These are phyloP conservation scores for Neurospora sp. DNA, from an alignment of 2,329 filamentous ascomycete genomes.

Conservation along the genomic window DNA sequence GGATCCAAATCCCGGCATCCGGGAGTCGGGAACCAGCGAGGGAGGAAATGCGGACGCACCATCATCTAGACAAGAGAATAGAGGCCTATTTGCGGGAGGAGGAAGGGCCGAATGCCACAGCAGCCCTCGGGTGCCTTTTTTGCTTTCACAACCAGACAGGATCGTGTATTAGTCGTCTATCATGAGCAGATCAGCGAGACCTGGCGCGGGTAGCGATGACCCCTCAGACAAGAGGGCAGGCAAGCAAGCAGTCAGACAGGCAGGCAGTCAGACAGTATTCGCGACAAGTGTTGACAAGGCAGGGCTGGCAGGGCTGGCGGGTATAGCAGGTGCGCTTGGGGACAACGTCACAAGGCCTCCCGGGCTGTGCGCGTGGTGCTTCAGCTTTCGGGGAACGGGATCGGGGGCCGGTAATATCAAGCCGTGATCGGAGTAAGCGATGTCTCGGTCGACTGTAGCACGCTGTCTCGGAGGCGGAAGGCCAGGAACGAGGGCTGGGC, in stretches of 20 bases:
- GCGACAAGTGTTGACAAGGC: not conserved
- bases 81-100: slow-evolving; percentile 24
- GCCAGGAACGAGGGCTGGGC: not conserved
- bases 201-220: not conserved
- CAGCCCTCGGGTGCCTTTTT: slow-evolving; percentile 6
- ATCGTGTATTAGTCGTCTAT: slow-evolving; percentile 11
- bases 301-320: not conserved
- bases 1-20: slow-evolving; percentile 3
- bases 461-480: not conserved
- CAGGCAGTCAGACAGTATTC: not conserved
- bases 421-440: not conserved
- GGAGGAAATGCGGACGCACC: slow-evolving; percentile 27
- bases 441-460: not conserved
- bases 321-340: not conserved
- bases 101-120: slow-evolving; percentile 19
- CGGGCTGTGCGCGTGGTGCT: not conserved
- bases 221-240: not conserved
- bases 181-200: slow-evolving; percentile 11
- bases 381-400: not conserved
- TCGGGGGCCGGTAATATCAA: not conserved
- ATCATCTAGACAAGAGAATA: slow-evolving; percentile 34
- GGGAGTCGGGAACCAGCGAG: not conserved
- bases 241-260: not conserved
- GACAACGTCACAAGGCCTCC: slow-evolving; percentile 1
- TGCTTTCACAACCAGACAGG: slow-evolving; percentile 8